Evolutionary conservation across 2,329 filamentous ascomycete species (phyloP), one percentile per base, ranked within the genome.

Genomic region (Fusarium musae): DNA sequence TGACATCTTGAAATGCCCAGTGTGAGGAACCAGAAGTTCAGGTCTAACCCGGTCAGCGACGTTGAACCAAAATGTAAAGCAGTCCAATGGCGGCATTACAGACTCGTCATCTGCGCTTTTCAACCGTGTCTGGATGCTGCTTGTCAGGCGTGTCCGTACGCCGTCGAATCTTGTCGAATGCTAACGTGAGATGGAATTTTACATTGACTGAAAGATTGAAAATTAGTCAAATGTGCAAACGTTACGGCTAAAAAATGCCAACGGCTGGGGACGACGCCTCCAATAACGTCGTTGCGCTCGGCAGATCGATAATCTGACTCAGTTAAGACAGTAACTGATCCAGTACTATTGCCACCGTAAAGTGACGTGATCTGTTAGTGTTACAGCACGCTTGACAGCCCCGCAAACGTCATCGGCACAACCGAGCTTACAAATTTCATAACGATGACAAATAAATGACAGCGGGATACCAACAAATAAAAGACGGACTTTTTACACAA

Each of bases 401-500:
- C 65, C 65, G 44, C 65, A 69, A 21, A 69, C 66, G 66, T 69
- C 66, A 69, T 69, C 16, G 63, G 19, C 23, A 50, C 15, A 58
- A 44, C 30, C 5, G 17, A 52, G 66, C 59, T 65, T 26, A 69
- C 65, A 69, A 69, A 69, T 69, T 52, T 54, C 34, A 30, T 63
- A 28, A 40, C 43, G 54, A 64, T 64, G 58, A 69, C 66, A 69
- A 69, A 69, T 69, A 32, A 50, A 28, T 46, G 58, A 65, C 44
- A 37, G 63, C 50, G 43, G 66, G 59, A 64, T 69, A 56, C 50
- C 16, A 56, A 23, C 36, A 46, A 68, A 28, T 11, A 30, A 32
- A n/a, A 21, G 40, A 43, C 66, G 65, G 66, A 44, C 16, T 26
- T 69, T 43, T 69, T 69, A 69, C 66, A 30, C 50, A 57, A 65